phyloP scores from a whole-genome alignment of 169 alveolate species.

The Ichthyophthirius multifiliis region DNA sequence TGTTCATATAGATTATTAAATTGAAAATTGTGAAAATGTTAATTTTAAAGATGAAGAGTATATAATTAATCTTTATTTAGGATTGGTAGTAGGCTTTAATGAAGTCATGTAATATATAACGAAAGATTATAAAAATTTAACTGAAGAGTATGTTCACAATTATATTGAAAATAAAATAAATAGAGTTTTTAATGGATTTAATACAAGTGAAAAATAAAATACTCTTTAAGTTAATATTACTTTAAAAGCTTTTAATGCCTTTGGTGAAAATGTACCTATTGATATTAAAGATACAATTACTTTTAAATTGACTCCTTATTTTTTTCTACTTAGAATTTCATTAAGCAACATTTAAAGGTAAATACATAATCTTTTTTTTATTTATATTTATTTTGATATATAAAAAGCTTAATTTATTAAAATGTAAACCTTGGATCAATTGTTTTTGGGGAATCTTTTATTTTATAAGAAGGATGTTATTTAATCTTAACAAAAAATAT shows the following conservation, averaged over 20 bases:
- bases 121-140: background rate
- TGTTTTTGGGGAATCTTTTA: constrained; percentile 9
- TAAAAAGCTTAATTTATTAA: background rate
- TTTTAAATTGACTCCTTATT: constrained; percentile 33
- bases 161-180: background rate
- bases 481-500: constrained; percentile 23
- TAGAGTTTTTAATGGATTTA: background rate
- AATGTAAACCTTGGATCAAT: background rate
- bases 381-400: background rate
- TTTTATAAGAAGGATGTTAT: constrained; percentile 38
- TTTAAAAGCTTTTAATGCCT: constrained; percentile 13
- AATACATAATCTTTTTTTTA: background rate
- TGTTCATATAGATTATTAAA: constrained; percentile 17
- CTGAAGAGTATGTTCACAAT: background rate
- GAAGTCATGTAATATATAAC: constrained; percentile 8
- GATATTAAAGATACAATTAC: constrained; percentile 29
- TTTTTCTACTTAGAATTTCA: constrained; percentile 8
- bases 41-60: constrained; percentile 33
- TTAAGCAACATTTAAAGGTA: constrained; percentile 1
- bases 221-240: background rate
- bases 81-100: constrained; percentile 8
- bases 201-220: background rate
- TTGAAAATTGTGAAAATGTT: background rate
- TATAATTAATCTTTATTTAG: constrained; percentile 9
- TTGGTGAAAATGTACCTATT: constrained; percentile 22